Evolutionary conservation across 495 filamentous ascomycete genomes (phyloP), one percentile per base, ranked within the genome.

Genomic region (Chaetomidium leptoderma): DNA sequence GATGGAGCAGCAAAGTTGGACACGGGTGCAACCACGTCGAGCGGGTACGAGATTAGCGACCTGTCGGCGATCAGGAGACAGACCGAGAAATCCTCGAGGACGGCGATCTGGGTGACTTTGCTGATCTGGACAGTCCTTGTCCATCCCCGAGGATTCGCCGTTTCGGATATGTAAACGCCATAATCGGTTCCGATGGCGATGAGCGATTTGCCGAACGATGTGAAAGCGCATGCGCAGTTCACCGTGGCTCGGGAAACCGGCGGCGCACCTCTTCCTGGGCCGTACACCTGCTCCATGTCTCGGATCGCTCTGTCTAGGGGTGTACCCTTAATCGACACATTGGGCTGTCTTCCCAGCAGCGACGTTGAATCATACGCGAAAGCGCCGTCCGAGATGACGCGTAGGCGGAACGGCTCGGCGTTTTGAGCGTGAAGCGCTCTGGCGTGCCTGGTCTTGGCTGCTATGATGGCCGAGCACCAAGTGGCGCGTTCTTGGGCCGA

Each of bases 171-270:
- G 68, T 86, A 97, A 3, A 99, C 90, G 21, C 95, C 93, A 69
- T 86, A 89, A 68, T 99, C 93, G 0, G 95, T 97, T 44, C 93
- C 93, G 62, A 99, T 87, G 17, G 93, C 95, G 49, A 96, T 85
- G 87, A 97, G 91, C 36, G 87, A 83, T 62, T 86, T 90, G 4
- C 90, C 91, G 61, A 83, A 83, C 6, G 86, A 86, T 16, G 83
- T 86, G 71, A 97, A 99, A 4, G 87, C 82, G 13, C 92, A 96
- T 17, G 93, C 90, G 72, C 93, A 99, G 68, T 97, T 91, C 56
- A 99, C 91, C 16, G 77, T 76, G 11, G 91, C 88, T 65, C 86
- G 81, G 67, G 91, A 96, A 2, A 97, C 80, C 29, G 90, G 85
- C 0, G 78, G 70, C 5, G 92, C 90, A 19, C 88, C 83, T 23